Evolutionary conservation across 495 filamentous ascomycete species (phyloP).

Genomic region (Neohortaea acidophila): DNA sequence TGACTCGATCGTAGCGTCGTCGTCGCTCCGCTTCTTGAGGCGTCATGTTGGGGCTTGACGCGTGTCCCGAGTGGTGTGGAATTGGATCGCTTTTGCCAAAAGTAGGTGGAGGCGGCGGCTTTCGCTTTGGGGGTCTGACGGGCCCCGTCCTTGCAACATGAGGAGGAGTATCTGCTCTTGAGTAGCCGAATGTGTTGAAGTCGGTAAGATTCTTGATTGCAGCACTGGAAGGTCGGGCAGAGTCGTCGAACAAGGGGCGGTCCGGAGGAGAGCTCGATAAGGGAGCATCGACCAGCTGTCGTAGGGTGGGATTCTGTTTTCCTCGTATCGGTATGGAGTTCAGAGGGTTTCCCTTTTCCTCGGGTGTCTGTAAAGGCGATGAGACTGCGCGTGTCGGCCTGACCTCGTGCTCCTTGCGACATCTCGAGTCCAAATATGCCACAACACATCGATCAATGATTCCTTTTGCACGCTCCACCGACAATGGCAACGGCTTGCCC

Average conservation of each 20-base stretch:
- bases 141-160: too few species aligned
- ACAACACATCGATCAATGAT: slow-evolving; percentile 40
- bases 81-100: slow-evolving; percentile 4
- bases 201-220: slow-evolving; percentile 14
- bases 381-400: neutral
- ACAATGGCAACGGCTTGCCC: slow-evolving; percentile 5
- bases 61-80: too few species aligned
- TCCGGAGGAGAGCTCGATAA: slow-evolving; percentile 13
- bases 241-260: neutral
- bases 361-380: neutral
- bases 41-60: slow-evolving; percentile 13
- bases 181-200: slow-evolving; percentile 10
- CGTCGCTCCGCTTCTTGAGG: slow-evolving; percentile 12
- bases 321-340: neutral
- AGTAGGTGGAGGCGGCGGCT: slow-evolving; percentile 20
- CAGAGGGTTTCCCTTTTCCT: neutral
- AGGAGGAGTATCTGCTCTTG: slow-evolving; percentile 10
- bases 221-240: slow-evolving; percentile 3
- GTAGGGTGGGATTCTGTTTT: neutral
- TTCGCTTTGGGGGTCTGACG: too few species aligned
- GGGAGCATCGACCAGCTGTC: slow-evolving; percentile 8
- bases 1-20: slow-evolving; percentile 13
- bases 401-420: slow-evolving; percentile 21
- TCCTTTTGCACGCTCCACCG: slow-evolving; percentile 31
- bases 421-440: slow-evolving; percentile 32